These are phyloP conservation scores for Furcasterigmium sp. DNA, from an alignment of 2,329 filamentous ascomycete species.

Conservation along the genomic window DNA sequence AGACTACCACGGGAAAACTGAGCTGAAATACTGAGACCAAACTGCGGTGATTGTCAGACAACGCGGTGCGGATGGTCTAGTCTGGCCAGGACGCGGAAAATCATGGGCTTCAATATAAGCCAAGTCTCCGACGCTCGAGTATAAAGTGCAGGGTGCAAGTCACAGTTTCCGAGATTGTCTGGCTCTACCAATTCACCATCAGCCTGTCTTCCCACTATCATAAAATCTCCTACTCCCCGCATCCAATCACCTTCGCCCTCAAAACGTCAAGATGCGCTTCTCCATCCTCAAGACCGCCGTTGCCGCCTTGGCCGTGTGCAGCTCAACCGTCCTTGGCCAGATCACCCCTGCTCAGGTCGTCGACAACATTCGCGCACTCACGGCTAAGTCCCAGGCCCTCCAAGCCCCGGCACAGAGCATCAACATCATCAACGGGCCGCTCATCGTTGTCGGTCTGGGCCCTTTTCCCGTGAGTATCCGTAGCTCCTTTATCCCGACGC, in stretches of 20 bases:
- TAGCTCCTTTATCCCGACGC: background rate
- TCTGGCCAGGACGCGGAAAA: too few species aligned
- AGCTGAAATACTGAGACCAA: too few species aligned
- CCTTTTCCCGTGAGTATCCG: constrained; percentile 20
- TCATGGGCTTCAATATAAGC: too few species aligned
- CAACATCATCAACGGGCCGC: constrained; percentile 16
- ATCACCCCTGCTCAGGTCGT: constrained; percentile 15
- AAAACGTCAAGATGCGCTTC: constrained; percentile 10
- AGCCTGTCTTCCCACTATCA: background rate
- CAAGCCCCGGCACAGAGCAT: constrained; percentile 19
- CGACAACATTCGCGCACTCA: constrained; percentile 16
- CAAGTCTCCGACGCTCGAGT: too few species aligned
- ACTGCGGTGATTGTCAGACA: too few species aligned
- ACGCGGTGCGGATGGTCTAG: too few species aligned
- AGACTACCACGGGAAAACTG: too few species aligned
- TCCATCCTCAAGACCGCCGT: constrained; percentile 11
- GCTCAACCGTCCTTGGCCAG: constrained; percentile 10
- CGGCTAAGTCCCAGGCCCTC: constrained; percentile 17
- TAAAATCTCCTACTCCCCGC: background rate
- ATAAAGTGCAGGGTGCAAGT: too few species aligned
- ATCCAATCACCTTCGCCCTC: too few species aligned
- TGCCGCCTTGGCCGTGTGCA: constrained; percentile 11
- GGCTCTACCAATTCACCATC: too few species aligned
- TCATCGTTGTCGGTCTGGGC: constrained; percentile 20
- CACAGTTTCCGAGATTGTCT: too few species aligned